Percentiles rank a stretch among this genome's conserved stretches.
These are phyloP conservation scores for Ailanthus altissimus DNA, from an alignment of 345 rosid species.

Conservation along the genomic window DNA sequence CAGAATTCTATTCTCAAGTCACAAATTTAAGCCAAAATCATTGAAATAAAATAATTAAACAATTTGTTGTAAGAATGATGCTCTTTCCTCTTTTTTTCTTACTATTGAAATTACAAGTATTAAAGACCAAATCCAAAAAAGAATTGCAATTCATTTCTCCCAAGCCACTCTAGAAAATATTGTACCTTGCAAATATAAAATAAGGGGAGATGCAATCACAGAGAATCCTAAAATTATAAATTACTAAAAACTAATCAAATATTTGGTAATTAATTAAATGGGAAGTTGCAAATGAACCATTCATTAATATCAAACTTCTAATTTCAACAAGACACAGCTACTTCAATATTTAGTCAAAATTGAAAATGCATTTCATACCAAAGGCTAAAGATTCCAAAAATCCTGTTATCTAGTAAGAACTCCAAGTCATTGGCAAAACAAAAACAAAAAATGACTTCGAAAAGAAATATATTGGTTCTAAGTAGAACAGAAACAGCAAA, in stretches of 20 bases:
- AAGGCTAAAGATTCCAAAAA: slow-evolving; percentile 16
- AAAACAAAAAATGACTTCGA: neutral
- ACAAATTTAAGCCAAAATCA: no score
- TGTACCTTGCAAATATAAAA: no score
- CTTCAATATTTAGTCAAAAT: slow-evolving; percentile 16
- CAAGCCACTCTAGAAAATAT: neutral
- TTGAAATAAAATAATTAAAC: no score
- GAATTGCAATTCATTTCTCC: neutral
- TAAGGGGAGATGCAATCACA: neutral
- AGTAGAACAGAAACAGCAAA: neutral
- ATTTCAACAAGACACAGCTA: neutral
- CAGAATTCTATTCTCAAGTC: no score
- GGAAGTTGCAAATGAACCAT: neutral
- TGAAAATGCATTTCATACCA: slow-evolving; percentile 30
- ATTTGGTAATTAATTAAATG: neutral
- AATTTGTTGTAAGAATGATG: no score
- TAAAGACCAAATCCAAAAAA: neutral
- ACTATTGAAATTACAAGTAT: no score
- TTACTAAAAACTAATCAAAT: no score
- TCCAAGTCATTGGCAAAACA: slow-evolving; percentile 8
- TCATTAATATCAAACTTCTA: neutral
- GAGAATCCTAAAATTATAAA: neutral
- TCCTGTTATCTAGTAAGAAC: slow-evolving; percentile 12
- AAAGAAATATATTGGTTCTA: slow-evolving; percentile 1
- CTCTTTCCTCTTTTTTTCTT: no score